A percentile compares a stretch with the other conserved stretches of the same genome.
Evolutionary conservation across 2,329 filamentous ascomycete species (phyloP).

Genomic region (Trichoderma brevicompactum): DNA sequence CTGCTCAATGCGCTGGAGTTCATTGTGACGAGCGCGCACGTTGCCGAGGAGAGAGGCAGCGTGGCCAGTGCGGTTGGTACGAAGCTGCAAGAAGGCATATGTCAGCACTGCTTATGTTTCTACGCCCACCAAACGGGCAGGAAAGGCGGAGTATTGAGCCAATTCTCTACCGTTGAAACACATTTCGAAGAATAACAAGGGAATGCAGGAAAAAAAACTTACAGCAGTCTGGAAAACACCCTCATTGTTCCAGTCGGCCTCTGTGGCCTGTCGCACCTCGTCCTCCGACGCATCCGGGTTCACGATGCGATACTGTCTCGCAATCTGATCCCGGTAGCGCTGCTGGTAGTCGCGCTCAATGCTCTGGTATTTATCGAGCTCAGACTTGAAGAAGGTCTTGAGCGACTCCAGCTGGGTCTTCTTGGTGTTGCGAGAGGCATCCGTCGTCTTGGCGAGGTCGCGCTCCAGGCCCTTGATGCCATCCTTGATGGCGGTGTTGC

Average conservation of each 20-base stretch:
- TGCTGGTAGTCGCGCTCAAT: slow-evolving; percentile 73
- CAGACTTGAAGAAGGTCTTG: slow-evolving; percentile 72
- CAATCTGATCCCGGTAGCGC: slow-evolving; percentile 77
- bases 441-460: slow-evolving; percentile 67
- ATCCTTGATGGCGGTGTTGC: slow-evolving; percentile 77
- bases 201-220: slow-evolving; percentile 46
- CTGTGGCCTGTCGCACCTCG: slow-evolving; percentile 70
- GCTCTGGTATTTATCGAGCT: slow-evolving; percentile 70
- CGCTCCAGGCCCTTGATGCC: slow-evolving; percentile 76
- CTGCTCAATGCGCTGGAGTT: slow-evolving; percentile 79
- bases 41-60: slow-evolving; percentile 75
- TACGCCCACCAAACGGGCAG: not conserved
- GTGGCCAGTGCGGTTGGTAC: slow-evolving; percentile 73
- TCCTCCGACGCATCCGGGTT: slow-evolving; percentile 78
- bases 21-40: slow-evolving; percentile 80
- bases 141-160: too few relatives aligned
- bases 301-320: slow-evolving; percentile 79
- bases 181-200: not conserved
- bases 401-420: slow-evolving; percentile 69
- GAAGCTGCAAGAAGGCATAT: slow-evolving; percentile 57
- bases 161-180: too few relatives aligned
- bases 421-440: slow-evolving; percentile 67
- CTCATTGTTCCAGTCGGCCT: slow-evolving; percentile 76
- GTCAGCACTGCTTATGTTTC: slow-evolving; percentile 16
- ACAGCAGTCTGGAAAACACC: slow-evolving; percentile 83